Evolutionary conservation across 352 stramenopile species (phyloP).

Genomic region (Phytophthora podocarpi): DNA sequence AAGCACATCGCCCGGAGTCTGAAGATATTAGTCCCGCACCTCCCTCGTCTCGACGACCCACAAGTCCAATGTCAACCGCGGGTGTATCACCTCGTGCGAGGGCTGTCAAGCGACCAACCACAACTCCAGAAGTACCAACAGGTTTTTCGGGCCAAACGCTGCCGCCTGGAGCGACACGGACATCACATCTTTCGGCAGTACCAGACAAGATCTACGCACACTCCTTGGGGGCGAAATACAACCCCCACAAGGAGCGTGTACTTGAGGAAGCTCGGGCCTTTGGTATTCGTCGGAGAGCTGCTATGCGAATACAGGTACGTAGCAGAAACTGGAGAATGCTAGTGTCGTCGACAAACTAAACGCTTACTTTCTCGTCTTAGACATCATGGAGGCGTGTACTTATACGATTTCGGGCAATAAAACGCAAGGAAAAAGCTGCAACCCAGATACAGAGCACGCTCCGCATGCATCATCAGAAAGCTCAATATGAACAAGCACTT

Average conservation of each 20-base stretch:
- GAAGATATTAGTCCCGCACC: constrained; percentile 24
- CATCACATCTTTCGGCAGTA: constrained; percentile 41
- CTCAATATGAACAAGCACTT: constrained; percentile 21
- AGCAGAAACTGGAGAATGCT: not conserved
- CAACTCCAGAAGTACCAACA: constrained; percentile 41
- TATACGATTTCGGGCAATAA: constrained; percentile 11
- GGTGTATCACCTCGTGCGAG: constrained; percentile 48
- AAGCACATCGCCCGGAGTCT: constrained; percentile 6
- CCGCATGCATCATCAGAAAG: constrained; percentile 32
- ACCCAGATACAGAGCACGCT: constrained; percentile 33
- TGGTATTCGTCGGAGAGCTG: constrained; percentile 49
- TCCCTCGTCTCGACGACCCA: constrained; percentile 22
- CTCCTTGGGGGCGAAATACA: constrained; percentile 53
- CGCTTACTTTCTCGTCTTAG: constrained; percentile 11
- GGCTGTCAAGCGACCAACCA: constrained; percentile 39
- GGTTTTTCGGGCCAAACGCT: constrained; percentile 43
- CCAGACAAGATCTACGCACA: constrained; percentile 54
- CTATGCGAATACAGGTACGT: constrained; percentile 59
- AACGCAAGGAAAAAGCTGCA: constrained; percentile 26
- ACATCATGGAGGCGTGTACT: constrained; percentile 31
- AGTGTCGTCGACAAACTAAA: not conserved
- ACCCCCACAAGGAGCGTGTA: constrained; percentile 51
- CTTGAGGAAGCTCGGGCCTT: constrained; percentile 51
- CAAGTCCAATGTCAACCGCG: not conserved
- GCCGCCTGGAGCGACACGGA: constrained; percentile 53